Conservation (phyloP, 202 grass and related monocot genomes). For the Schoenoplectus tabernaemontani region DNA sequence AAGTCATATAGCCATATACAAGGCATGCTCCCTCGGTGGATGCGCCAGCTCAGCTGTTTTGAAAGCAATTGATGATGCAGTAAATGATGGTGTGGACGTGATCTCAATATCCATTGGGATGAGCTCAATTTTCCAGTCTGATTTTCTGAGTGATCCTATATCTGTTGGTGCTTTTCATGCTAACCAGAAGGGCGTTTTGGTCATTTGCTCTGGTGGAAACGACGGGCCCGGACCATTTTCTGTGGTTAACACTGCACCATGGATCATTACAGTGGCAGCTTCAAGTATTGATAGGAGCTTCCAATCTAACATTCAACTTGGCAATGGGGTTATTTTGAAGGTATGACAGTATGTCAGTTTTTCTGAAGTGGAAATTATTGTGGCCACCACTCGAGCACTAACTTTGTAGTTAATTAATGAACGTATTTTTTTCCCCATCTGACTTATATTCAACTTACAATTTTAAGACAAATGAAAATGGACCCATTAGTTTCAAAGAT, state of each 20-base stretch:
- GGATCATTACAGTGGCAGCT: conserved; percentile 82
- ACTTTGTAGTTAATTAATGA: not conserved
- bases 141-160: conserved; percentile 79
- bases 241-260: conserved; percentile 79
- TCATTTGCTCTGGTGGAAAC: conserved; percentile 85
- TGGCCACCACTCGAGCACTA: not conserved
- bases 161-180: conserved; percentile 83
- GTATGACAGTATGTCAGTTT: conserved; percentile 22
- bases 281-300: conserved; percentile 77
- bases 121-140: conserved; percentile 65
- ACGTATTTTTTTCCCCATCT: not conserved
- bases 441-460: not conserved
- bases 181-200: conserved; percentile 61
- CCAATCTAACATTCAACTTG: conserved; percentile 67
- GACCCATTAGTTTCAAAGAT: not conserved
- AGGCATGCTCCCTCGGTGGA: conserved; percentile 77
- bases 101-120: conserved; percentile 87
- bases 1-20: conserved; percentile 67
- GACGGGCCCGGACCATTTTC: conserved; percentile 76
- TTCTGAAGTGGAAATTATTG: not conserved
- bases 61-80: conserved; percentile 85
- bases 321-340: conserved; percentile 59
- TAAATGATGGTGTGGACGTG: conserved; percentile 79
- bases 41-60: conserved; percentile 59
- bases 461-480: not conserved